Percentiles rank a stretch among this genome's conserved stretches.
These are phyloP conservation scores for Excoecaria cochinchinensis DNA, from an alignment of 345 rosid genomes.

Conservation along the genomic window DNA sequence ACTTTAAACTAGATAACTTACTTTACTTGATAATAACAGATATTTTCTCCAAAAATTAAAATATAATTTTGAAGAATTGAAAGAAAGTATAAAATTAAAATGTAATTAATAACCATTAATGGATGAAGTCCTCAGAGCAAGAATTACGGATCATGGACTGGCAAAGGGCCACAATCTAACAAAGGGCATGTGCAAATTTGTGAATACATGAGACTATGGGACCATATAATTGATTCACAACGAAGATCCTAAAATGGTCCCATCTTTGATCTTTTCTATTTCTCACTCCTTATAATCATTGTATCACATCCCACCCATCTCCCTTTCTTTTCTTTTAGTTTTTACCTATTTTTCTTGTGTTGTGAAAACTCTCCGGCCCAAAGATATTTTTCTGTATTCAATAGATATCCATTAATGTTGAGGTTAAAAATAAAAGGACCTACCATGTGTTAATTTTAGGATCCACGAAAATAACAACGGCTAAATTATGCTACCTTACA, in stretches of 20 bases:
- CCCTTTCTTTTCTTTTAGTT: not conserved
- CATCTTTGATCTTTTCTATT: constrained; percentile 28
- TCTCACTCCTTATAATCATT: constrained; percentile 25
- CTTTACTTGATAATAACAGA: too few relatives aligned
- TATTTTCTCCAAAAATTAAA: too few relatives aligned
- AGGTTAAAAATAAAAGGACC: too few relatives aligned
- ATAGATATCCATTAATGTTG: too few relatives aligned
- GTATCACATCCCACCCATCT: constrained; percentile 1
- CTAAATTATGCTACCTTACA: too few relatives aligned
- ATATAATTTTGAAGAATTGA: not conserved
- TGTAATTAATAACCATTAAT: not conserved
- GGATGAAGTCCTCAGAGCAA: constrained; percentile 17
- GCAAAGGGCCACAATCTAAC: constrained; percentile 56
- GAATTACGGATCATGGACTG: constrained; percentile 44
- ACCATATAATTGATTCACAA: constrained; percentile 43
- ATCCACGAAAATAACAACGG: too few relatives aligned
- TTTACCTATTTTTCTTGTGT: not conserved
- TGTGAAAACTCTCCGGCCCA: not conserved
- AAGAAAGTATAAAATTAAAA: not conserved
- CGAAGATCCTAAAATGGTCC: constrained; percentile 33
- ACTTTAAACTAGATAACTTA: too few relatives aligned
- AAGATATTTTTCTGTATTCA: not conserved
- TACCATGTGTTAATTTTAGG: too few relatives aligned
- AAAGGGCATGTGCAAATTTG: constrained; percentile 45
- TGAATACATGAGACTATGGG: constrained; percentile 33